These are phyloP conservation scores for Epichloe scottii DNA, from an alignment of 2,329 filamentous ascomycete genomes.

Conservation along the genomic window DNA sequence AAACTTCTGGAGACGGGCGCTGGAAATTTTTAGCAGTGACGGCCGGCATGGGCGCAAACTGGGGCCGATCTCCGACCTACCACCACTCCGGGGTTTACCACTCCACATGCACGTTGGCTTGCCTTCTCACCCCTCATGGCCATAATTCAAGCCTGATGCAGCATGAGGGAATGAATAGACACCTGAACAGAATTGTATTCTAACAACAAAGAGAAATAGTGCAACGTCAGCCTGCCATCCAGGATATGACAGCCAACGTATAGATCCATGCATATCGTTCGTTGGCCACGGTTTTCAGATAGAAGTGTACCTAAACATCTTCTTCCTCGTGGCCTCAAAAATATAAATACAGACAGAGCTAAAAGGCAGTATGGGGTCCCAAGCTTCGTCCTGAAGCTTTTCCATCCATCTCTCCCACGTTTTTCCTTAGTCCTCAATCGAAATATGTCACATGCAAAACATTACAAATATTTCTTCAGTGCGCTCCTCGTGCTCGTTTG, in stretches of 20 bases:
- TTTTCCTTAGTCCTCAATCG: neutral
- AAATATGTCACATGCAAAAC: neutral
- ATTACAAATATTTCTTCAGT: slow-evolving; percentile 13
- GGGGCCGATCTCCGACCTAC: neutral
- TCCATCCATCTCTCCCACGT: neutral
- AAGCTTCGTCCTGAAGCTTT: neutral
- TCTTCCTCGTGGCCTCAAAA: neutral
- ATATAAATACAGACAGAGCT: slow-evolving; percentile 3
- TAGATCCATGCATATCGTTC: no score
- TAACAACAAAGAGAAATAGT: neutral
- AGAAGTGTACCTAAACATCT: no score
- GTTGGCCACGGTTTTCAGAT: no score
- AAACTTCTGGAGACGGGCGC: neutral
- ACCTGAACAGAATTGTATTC: neutral
- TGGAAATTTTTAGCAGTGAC: neutral
- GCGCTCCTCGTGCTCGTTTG: slow-evolving; percentile 29
- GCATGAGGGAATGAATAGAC: neutral
- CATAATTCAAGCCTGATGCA: no score
- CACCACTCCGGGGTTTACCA: no score
- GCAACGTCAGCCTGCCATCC: neutral
- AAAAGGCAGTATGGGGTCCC: neutral
- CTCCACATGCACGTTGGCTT: neutral
- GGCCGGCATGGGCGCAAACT: neutral
- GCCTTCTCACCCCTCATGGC: no score
- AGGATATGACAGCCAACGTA: no score